These are phyloP conservation scores for Sapria himalayana DNA, from an alignment of 345 rosid species.

Conservation along the genomic window DNA sequence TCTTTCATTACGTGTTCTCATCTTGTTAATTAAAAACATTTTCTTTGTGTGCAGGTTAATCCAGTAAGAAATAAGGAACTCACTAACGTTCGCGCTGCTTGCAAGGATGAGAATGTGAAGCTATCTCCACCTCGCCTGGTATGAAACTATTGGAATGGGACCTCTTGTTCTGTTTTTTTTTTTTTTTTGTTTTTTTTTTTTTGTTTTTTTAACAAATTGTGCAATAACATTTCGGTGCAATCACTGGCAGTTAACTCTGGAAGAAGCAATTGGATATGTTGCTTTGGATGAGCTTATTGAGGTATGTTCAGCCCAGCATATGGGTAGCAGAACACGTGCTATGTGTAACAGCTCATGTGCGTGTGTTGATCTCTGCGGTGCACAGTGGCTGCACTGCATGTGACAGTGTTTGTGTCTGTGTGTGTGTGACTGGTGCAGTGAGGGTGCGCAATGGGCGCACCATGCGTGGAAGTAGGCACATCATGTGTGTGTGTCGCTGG, in stretches of 20 bases:
- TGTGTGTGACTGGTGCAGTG: too few relatives aligned
- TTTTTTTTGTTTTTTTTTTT: neutral
- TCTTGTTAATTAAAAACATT: too few relatives aligned
- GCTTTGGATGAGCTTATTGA: slow-evolving; percentile 94
- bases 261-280: slow-evolving; percentile 94
- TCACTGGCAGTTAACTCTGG: slow-evolving; percentile 70
- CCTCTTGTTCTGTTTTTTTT: slow-evolving; percentile 2
- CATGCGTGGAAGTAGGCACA: too few relatives aligned
- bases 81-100: slow-evolving; percentile 54
- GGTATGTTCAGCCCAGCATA: slow-evolving; percentile 29
- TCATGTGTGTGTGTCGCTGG: too few relatives aligned
- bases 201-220: neutral
- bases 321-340: too few relatives aligned
- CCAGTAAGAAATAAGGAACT: slow-evolving; percentile 82
- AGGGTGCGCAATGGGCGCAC: too few relatives aligned
- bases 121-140: slow-evolving; percentile 83
- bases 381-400: too few relatives aligned
- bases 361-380: too few relatives aligned
- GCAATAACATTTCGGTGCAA: slow-evolving; percentile 2
- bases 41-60: slow-evolving; percentile 64
- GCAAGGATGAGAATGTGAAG: slow-evolving; percentile 77
- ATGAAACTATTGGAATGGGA: slow-evolving; percentile 13
- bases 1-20: too few relatives aligned
- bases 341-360: too few relatives aligned
- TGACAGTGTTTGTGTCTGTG: too few relatives aligned